These are phyloP conservation scores for Apiotrichum gamsii DNA, from an alignment of 1,284 basidiomycete genomes.

Conservation along the genomic window DNA sequence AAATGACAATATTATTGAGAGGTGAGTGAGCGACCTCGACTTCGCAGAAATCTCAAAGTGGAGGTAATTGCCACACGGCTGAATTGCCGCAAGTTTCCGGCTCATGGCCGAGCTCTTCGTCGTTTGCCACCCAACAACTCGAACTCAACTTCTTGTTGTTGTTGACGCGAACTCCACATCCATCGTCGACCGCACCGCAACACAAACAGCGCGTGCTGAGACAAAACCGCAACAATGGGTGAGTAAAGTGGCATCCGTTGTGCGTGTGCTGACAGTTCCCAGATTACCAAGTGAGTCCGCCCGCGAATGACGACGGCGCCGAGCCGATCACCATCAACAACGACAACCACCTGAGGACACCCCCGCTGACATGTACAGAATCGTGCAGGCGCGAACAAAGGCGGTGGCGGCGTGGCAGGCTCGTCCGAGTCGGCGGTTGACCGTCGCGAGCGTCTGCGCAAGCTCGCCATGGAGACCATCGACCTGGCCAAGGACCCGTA, in stretches of 20 bases:
- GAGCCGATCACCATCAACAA: neutral
- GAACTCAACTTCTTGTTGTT: neutral
- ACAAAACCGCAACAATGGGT: constrained; percentile 12
- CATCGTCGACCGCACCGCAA: neutral
- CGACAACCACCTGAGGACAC: too few relatives aligned
- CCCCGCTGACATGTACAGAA: too few relatives aligned
- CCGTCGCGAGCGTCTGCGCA: constrained; percentile 85
- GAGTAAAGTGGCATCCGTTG: neutral
- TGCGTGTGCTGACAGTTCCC: neutral
- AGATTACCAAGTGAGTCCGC: constrained; percentile 43
- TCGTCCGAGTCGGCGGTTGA: constrained; percentile 81
- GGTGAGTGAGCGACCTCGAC: too few relatives aligned
- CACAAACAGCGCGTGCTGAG: neutral
- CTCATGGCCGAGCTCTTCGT: constrained; percentile 4
- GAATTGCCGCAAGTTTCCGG: neutral
- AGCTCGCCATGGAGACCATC: constrained; percentile 92
- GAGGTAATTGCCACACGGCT: neutral
- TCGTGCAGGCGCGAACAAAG: constrained; percentile 91
- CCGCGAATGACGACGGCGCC: too few relatives aligned
- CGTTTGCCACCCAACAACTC: constrained; percentile 1
- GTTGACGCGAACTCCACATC: neutral
- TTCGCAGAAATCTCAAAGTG: too few relatives aligned
- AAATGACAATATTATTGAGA: neutral
- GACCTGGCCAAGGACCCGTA: constrained; percentile 98
- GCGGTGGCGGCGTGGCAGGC: constrained; percentile 76